A percentile compares a stretch with the other conserved stretches of the same genome.
Evolutionary conservation across 192 early-diverging fungal species (phyloP).

Genomic region (Chytriomyces sp.): DNA sequence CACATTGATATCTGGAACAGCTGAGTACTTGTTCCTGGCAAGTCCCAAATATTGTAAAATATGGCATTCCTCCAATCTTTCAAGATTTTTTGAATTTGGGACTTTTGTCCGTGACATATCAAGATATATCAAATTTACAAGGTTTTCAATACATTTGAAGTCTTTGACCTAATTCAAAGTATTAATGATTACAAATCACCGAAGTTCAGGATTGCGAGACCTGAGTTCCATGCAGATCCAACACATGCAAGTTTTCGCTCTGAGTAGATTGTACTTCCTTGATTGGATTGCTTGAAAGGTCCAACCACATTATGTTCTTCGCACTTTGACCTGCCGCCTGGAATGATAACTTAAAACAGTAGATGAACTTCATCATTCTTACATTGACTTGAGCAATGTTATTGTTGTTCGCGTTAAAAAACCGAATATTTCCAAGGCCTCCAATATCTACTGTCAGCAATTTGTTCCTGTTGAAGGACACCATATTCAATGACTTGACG

Average conservation of each 20-base stretch:
- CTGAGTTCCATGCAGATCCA: slow-evolving; percentile 18
- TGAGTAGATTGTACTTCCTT: slow-evolving; percentile 3
- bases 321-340: slow-evolving; percentile 1
- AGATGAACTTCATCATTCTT: neutral
- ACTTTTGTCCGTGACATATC: slow-evolving; percentile 25
- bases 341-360: neutral
- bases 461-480: slow-evolving; percentile 29
- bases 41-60: slow-evolving; percentile 32
- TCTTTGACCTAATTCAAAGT: slow-evolving; percentile 6
- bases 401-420: slow-evolving; percentile 20
- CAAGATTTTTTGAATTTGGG: neutral
- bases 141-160: slow-evolving; percentile 16
- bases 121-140: slow-evolving; percentile 26
- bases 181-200: neutral
- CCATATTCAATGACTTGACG: neutral
- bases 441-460: slow-evolving; percentile 18
- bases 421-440: slow-evolving; percentile 14
- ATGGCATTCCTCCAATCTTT: neutral
- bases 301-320: slow-evolving; percentile 14
- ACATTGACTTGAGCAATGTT: slow-evolving; percentile 16
- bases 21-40: slow-evolving; percentile 26
- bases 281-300: slow-evolving; percentile 27
- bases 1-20: slow-evolving; percentile 26
- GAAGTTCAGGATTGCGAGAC: neutral
- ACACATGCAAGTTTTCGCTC: slow-evolving; percentile 19